Conservation (phyloP, 2,329 filamentous ascomycete species). For the Talaromyces sp. region DNA sequence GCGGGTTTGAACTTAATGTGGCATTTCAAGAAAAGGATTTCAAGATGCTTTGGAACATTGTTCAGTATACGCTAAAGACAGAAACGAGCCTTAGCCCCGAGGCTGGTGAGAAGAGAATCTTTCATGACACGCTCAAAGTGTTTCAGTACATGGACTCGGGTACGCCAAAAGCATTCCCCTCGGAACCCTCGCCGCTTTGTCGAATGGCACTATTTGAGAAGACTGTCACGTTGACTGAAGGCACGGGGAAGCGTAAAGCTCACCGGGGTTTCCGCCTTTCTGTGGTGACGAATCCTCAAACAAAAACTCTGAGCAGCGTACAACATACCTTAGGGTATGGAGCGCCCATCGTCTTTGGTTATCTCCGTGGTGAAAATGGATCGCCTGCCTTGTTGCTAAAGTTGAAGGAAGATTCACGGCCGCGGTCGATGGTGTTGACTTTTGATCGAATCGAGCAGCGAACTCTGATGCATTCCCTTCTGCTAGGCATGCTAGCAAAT, state of each 20-base stretch:
- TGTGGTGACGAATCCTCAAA: conserved; percentile 72
- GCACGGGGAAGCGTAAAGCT: conserved; percentile 66
- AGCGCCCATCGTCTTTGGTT: conserved; percentile 71
- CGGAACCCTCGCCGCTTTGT: conserved; percentile 68
- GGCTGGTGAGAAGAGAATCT: conserved; percentile 66
- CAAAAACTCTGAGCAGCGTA: conserved; percentile 73
- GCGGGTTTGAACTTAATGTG: conserved; percentile 70
- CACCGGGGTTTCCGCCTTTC: conserved; percentile 78
- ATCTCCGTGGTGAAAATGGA: conserved; percentile 68
- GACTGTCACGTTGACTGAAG: conserved; percentile 64
- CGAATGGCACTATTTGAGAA: conserved; percentile 74
- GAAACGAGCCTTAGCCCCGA: conserved; percentile 67
- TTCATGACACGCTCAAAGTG: conserved; percentile 65
- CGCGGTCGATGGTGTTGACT: conserved; percentile 71
- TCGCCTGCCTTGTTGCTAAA: conserved; percentile 68
- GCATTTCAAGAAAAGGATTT: conserved; percentile 75
- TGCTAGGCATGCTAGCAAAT: conserved; percentile 68
- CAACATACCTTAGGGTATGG: conserved; percentile 65
- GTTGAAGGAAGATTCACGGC: conserved; percentile 62
- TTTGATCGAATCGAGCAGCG: conserved; percentile 73
- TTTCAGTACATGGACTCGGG: conserved; percentile 78
- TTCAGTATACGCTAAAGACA: conserved; percentile 77
- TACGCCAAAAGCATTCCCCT: conserved; percentile 71
- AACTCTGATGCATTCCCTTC: conserved; percentile 65
- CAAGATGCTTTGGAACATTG: conserved; percentile 74